Evolutionary conservation across 78 protist genomes (phyloP).

Genomic region (Dictyostelium citrinum): DNA sequence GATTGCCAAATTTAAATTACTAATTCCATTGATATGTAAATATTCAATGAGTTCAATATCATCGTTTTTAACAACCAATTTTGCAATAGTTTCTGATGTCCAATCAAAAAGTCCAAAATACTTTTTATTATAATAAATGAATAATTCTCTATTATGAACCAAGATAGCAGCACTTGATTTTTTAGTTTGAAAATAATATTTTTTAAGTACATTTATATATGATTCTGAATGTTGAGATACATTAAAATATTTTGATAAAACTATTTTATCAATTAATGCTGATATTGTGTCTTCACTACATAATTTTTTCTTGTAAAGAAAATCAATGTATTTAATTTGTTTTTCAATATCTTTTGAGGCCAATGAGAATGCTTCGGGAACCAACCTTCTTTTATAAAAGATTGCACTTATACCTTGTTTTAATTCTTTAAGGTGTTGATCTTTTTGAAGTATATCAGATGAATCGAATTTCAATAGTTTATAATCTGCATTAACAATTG

Average conservation of each 20-base stretch:
- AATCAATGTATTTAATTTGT: not conserved
- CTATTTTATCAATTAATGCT: not conserved
- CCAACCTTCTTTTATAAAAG: not conserved
- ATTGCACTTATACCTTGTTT: not conserved
- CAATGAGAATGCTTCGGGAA: not conserved
- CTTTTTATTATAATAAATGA: not conserved
- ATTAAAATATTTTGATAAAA: not conserved
- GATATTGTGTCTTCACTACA: not conserved
- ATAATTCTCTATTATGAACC: not conserved
- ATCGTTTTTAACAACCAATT: not conserved
- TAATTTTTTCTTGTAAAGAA: not conserved
- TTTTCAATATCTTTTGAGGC: not conserved
- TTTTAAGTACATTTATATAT: not conserved
- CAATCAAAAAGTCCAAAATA: not conserved
- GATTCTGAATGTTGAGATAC: not conserved
- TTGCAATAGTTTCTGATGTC: not conserved
- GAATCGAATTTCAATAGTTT: not conserved
- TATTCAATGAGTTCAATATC: not conserved
- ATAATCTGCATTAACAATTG: not conserved
- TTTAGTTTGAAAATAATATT: not conserved
- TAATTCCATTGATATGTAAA: not conserved
- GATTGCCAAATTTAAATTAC: not conserved
- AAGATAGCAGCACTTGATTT: not conserved
- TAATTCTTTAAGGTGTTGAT: not conserved
- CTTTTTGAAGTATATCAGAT: not conserved